phyloP scores from a whole-genome alignment of 2,329 filamentous ascomycete species.

The Juglanconis oblonga region DNA sequence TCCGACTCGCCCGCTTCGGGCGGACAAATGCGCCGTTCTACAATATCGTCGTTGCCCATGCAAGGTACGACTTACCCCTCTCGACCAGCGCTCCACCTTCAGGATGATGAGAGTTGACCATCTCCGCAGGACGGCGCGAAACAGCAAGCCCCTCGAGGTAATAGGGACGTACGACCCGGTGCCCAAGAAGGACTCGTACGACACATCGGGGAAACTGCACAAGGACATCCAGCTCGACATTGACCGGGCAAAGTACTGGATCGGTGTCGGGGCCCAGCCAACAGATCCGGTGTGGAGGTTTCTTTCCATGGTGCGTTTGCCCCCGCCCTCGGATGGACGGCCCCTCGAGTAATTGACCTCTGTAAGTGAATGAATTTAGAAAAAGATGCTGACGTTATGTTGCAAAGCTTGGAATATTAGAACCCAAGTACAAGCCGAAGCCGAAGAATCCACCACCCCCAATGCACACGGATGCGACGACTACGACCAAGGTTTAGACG shows the following conservation, averaged over 20 bases:
- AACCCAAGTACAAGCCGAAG: slow-evolving; percentile 34
- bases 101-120: neutral
- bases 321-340: neutral
- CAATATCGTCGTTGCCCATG: slow-evolving; percentile 95
- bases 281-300: slow-evolving; percentile 86
- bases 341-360: neutral
- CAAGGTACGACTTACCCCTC: slow-evolving; percentile 59
- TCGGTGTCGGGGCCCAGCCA: slow-evolving; percentile 94
- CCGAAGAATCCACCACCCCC: slow-evolving; percentile 19
- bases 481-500: slow-evolving; percentile 11
- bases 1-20: slow-evolving; percentile 91
- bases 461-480: slow-evolving; percentile 1
- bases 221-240: slow-evolving; percentile 91
- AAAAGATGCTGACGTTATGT: slow-evolving; percentile 2
- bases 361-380: neutral
- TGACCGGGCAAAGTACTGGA: slow-evolving; percentile 84
- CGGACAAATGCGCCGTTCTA: slow-evolving; percentile 87
- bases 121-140: slow-evolving; percentile 69
- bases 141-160: slow-evolving; percentile 88
- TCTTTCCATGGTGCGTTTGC: slow-evolving; percentile 66
- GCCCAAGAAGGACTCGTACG: slow-evolving; percentile 61
- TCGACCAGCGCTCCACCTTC: neutral
- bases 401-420: slow-evolving; percentile 33
- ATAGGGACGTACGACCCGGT: slow-evolving; percentile 75
- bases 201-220: slow-evolving; percentile 63